Base-by-base conservation (phyloP, 106 monocot genomes). In the Dendrobium catenatum region DNA sequence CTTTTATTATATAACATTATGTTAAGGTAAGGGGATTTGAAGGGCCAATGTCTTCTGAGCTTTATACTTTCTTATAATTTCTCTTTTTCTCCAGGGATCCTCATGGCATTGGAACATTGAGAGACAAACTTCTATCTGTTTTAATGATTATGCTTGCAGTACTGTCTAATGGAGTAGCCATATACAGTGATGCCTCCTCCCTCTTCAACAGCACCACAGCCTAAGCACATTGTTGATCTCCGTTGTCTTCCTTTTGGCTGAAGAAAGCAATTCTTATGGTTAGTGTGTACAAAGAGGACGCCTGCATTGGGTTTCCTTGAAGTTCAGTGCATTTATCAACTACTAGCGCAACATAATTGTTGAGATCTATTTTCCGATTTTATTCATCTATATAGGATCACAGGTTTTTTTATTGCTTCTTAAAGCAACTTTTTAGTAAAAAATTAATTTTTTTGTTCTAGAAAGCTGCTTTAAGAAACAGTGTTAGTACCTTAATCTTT, bases 81-180 rank as follows among this genome's bases (percentile, higher is more conserved):
- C 43, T 43, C 1, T 74, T 74, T 82, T 79, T 70, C 83, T 84
- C 29, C 77, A 97, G 96, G 94, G 94, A 97, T 88, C 75, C 68
- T 1, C 87, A 94, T 84, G 81, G 94, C 55, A 89, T 94, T 43
- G 87, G 94, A 18, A 94, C 88, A 18, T 92, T 76, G 70, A 81
- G 89, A 83, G 90, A 89, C 77, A 97, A 90, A 80, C 67, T 87
- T 5, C 37, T 94, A 29, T 92, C 96, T 5, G 84, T 87, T 49
- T 83, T 94, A 74, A 97, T 97, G 96, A 94, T 97, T 76, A 80
- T 86, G 20, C 92, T 97, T 58, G 94, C 96, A 16, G 90, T 97
- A 5, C 26, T 94, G 6, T 94, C 96, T 19, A 97, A 97, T 85
- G 86, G 86, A 13, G 82, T 97, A 17, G 96, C 96, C 5, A 90